Conservation (phyloP, 2,329 filamentous ascomycete species). For the Trichophyton verrucosum region DNA sequence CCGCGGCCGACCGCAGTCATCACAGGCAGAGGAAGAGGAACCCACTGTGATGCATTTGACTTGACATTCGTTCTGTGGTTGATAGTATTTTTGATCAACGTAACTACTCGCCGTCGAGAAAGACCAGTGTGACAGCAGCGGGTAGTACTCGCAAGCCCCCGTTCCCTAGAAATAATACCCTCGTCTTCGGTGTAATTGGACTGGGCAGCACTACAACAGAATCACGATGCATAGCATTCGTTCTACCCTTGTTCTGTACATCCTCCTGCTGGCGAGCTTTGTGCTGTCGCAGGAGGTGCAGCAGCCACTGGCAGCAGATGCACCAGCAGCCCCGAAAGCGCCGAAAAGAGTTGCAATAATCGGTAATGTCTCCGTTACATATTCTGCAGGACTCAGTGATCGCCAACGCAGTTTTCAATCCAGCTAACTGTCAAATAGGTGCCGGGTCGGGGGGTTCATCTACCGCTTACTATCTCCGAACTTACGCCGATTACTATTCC, state of each 20-base stretch:
- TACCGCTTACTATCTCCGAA: conserved; percentile 66
- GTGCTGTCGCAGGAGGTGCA: conserved; percentile 9
- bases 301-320: conserved; percentile 5
- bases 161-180: background rate
- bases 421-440: conserved; percentile 40
- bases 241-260: background rate
- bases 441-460: conserved; percentile 83
- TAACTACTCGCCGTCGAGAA: background rate
- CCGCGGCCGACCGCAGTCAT: background rate
- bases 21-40: background rate
- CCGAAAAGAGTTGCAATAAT: conserved; percentile 11
- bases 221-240: background rate
- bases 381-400: background rate
- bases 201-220: background rate
- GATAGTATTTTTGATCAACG: background rate
- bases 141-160: background rate
- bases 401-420: background rate
- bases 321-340: background rate
- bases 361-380: conserved; percentile 7
- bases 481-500: conserved; percentile 51
- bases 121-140: background rate
- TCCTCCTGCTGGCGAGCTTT: conserved; percentile 6
- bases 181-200: background rate
- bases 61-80: background rate
- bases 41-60: background rate